Base-by-base conservation (phyloP, 441 rosid species). In the Pelargonium myrrhifolium region DNA sequence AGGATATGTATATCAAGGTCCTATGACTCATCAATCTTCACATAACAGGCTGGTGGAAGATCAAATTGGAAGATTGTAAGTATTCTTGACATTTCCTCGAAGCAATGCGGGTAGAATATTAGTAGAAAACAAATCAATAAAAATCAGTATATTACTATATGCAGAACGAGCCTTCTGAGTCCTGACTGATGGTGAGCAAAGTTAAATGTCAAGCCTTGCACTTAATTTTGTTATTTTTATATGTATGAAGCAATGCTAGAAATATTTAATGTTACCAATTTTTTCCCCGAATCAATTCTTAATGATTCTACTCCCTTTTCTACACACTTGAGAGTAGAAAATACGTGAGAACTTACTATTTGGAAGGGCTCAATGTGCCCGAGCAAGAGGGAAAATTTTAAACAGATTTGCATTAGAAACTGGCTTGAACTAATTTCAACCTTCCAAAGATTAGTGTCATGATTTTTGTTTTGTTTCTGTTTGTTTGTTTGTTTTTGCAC, bases 1-100 rank as follows among this genome's bases (percentile, higher is more conserved):
- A 65, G 84, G 72, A 69, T 65, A 75, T 75, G 69, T 72, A 42
- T 80, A 77, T 85, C 75, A 74, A 74, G 87, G 82, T 78, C 70
- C 84, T 70, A 78, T 80, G 79, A 74, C 68, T 69, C 87, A 77
- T 68, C 82, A 78, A 31, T 71, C 72, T 67, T 53, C 81, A 49
- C 78, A 73, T 68, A 71, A 39, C 39, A 76, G 81, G 74, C 86
- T 89, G 60, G 68, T 81, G 68, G 86, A 84, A 49, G 88, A 85
- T 68, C 89, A 77, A 61, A 83, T 91, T 66, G 78, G 68, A 37
- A 87, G 78, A 74, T 80, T 85, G 99, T 93, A 80, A 78, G 90
- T 70, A 11, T 65, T 68, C 60, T 45, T 45, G 51, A 12, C 12
- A 45, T 11, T 47, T 47, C n/a, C n/a, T 47, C 14, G 53, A 47